phyloP scores from a whole-genome alignment of 2,329 filamentous ascomycete genomes.

The Didymosphaeria variabile region DNA sequence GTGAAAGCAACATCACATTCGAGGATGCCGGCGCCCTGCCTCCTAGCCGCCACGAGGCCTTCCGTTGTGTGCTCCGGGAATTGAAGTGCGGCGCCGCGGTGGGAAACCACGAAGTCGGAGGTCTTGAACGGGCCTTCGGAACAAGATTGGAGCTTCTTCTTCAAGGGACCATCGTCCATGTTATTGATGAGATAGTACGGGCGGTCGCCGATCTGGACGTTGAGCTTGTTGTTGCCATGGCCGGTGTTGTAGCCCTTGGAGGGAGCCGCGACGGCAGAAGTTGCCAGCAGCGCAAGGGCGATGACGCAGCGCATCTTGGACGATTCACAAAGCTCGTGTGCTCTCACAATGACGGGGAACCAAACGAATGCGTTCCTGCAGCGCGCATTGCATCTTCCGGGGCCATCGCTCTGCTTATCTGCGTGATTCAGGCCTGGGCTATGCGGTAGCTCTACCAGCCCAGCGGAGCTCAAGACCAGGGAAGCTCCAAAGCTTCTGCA shows the following conservation, averaged over 20 bases:
- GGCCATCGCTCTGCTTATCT: conserved; percentile 35
- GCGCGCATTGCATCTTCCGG: conserved; percentile 15
- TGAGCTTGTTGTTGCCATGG: conserved; percentile 34
- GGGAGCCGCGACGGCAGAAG: conserved; percentile 38
- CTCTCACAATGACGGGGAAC: conserved; percentile 10
- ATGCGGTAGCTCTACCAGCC: conserved; percentile 11
- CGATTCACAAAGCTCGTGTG: conserved; percentile 12
- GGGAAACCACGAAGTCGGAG: conserved; percentile 46
- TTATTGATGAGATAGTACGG: conserved; percentile 50
- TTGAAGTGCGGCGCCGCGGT: conserved; percentile 48
- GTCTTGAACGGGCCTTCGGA: conserved; percentile 48
- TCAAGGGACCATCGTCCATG: conserved; percentile 50
- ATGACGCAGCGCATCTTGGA: conserved; percentile 41
- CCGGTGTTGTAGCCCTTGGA: conserved; percentile 23
- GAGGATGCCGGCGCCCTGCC: conserved; percentile 48
- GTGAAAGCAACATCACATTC: conserved; percentile 53
- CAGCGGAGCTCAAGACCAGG: conserved; percentile 25
- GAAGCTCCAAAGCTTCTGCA: conserved; percentile 32
- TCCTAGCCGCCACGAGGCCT: conserved; percentile 41
- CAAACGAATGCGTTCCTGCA: conserved; percentile 31
- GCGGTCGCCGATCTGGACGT: conserved; percentile 47
- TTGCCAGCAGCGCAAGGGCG: conserved; percentile 35
- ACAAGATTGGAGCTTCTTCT: conserved; percentile 48
- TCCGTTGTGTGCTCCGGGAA: conserved; percentile 49
- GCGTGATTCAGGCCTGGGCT: conserved; percentile 18